Evolutionary conservation across 2,329 filamentous ascomycete genomes (phyloP).

Genomic region (Hymenoscyphus albidus): DNA sequence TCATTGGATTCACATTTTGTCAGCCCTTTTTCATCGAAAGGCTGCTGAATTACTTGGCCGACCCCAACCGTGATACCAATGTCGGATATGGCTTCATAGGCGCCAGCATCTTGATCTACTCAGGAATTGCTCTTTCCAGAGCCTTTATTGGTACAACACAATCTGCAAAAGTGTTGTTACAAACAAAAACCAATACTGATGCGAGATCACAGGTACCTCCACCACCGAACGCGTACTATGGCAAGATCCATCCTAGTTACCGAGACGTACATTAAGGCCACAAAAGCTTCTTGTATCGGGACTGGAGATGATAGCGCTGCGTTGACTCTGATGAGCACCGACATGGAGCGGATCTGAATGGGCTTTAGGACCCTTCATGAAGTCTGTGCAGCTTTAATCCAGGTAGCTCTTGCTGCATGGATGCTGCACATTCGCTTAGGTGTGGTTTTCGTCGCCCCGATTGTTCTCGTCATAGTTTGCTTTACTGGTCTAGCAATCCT

Average conservation of each 20-base stretch:
- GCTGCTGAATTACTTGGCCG: conserved; percentile 23
- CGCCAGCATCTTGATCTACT: conserved; percentile 20
- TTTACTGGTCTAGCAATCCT: conserved; percentile 23
- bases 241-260: conserved; percentile 41
- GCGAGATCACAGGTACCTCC: conserved; percentile 16
- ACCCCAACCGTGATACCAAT: conserved; percentile 12
- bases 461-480: conserved; percentile 40
- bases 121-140: conserved; percentile 27
- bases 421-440: conserved; percentile 35
- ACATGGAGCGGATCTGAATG: conserved; percentile 38
- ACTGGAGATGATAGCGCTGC: conserved; percentile 36
- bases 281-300: conserved; percentile 30
- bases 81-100: conserved; percentile 24
- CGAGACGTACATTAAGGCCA: conserved; percentile 47
- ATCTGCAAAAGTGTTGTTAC: not conserved
- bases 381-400: conserved; percentile 37
- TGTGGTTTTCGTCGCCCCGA: conserved; percentile 36
- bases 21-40: conserved; percentile 14
- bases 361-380: conserved; percentile 33
- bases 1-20: conserved; percentile 17
- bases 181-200: not conserved
- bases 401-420: conserved; percentile 36
- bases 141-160: conserved; percentile 23
- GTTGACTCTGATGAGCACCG: conserved; percentile 44
- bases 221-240: conserved; percentile 41